Conservation (phyloP, 129 eudicot genomes). For the Chrysanthemum lavandulifolium region DNA sequence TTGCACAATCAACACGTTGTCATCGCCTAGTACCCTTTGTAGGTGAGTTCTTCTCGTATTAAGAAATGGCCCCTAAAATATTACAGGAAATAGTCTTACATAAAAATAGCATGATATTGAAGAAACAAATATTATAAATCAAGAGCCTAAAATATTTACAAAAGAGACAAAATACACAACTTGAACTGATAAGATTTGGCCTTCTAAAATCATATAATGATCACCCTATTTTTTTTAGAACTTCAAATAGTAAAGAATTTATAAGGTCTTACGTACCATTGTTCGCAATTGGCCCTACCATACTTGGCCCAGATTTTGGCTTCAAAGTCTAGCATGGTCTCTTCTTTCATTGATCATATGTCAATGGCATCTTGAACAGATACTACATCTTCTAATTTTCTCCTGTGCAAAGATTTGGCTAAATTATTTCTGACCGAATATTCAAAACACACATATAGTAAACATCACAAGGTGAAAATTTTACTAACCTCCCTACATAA, state of each 20-base stretch:
- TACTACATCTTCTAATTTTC: constrained; percentile 42
- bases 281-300: constrained; percentile 27
- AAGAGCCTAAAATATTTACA: background rate
- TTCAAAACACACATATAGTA: too few relatives aligned
- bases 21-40: constrained; percentile 61
- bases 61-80: constrained; percentile 53
- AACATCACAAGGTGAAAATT: too few relatives aligned
- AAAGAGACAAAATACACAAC: constrained; percentile 32
- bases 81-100: constrained; percentile 13
- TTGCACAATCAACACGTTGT: constrained; percentile 52
- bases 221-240: too few relatives aligned
- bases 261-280: constrained; percentile 20
- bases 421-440: too few relatives aligned
- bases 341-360: constrained; percentile 19
- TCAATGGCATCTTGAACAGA: constrained; percentile 33
- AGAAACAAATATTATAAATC: constrained; percentile 11
- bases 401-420: constrained; percentile 36
- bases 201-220: too few relatives aligned
- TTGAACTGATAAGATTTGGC: too few relatives aligned
- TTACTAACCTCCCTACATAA: too few relatives aligned
- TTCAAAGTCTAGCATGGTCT: constrained; percentile 29
- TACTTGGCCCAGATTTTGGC: constrained; percentile 32
- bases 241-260: too few relatives aligned
- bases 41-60: constrained; percentile 47
- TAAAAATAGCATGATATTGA: constrained; percentile 8